Conservation (phyloP, 495 filamentous ascomycete species). For the Podospora bellae-mahoneyi region DNA sequence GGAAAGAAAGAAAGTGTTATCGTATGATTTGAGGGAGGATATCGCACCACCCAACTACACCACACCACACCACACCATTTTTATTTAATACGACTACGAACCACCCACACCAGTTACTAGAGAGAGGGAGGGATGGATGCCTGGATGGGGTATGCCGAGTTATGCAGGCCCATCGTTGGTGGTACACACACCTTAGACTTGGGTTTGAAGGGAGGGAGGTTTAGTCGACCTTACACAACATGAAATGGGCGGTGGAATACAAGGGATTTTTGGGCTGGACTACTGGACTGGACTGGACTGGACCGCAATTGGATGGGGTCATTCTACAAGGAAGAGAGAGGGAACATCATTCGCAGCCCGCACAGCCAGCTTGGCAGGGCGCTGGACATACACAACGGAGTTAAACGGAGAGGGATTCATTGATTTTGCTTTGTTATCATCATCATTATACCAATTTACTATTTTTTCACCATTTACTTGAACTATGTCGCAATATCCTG, state of each 20-base stretch:
- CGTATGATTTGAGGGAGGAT: not conserved
- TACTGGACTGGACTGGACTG: not conserved
- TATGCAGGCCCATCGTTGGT: not conserved
- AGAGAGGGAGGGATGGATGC: not conserved
- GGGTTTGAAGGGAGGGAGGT: not conserved
- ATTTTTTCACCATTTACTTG: not conserved
- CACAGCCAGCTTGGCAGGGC: not conserved
- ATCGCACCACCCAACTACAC: not conserved
- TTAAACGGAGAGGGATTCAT: not conserved
- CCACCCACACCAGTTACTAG: not conserved
- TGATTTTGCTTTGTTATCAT: not conserved
- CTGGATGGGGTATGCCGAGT: not conserved
- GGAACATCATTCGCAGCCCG: not conserved
- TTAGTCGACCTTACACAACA: not conserved
- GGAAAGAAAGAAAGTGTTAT: not conserved
- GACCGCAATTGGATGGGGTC: not conserved
- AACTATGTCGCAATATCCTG: slow-evolving; percentile 1
- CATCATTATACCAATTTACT: too few species aligned
- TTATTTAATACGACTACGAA: not conserved
- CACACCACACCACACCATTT: slow-evolving; percentile 4
- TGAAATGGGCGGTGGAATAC: not conserved
- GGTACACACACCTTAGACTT: not conserved
- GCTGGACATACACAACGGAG: not conserved
- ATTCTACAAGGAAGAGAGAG: too few species aligned
- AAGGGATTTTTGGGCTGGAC: not conserved